phyloP scores from a whole-genome alignment of 345 rosid species.

The Eucalyptus tenuipes region DNA sequence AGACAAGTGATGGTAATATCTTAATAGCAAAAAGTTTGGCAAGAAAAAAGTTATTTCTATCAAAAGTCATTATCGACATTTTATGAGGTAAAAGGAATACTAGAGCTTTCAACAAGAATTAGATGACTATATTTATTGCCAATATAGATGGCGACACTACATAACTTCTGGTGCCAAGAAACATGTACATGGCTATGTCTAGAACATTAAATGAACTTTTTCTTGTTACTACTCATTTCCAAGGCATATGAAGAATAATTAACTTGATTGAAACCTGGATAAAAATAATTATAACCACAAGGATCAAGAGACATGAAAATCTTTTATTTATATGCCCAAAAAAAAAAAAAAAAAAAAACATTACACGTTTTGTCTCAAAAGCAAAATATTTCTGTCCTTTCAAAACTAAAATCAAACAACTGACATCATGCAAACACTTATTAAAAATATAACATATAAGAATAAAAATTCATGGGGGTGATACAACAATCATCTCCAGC shows the following conservation, averaged over 20 bases:
- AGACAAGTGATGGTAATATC: background rate
- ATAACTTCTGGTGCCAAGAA: background rate
- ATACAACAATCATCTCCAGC: background rate
- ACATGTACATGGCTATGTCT: background rate
- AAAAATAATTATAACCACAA: background rate
- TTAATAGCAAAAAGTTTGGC: background rate
- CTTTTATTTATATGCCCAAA: background rate
- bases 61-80: background rate
- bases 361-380: background rate
- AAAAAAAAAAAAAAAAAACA: background rate
- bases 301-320: background rate
- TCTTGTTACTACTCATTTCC: background rate
- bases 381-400: background rate
- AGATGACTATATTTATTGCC: background rate
- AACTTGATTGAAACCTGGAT: background rate
- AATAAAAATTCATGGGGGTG: background rate
- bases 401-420: background rate
- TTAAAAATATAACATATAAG: background rate
- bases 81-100: background rate
- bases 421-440: background rate
- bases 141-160: background rate
- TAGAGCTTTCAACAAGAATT: background rate
- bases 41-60: background rate
- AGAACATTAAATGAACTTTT: background rate
- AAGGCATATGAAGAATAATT: background rate